Base-by-base conservation (phyloP, 176 grass and related monocot genomes). In the Aegilops umbellulata region DNA sequence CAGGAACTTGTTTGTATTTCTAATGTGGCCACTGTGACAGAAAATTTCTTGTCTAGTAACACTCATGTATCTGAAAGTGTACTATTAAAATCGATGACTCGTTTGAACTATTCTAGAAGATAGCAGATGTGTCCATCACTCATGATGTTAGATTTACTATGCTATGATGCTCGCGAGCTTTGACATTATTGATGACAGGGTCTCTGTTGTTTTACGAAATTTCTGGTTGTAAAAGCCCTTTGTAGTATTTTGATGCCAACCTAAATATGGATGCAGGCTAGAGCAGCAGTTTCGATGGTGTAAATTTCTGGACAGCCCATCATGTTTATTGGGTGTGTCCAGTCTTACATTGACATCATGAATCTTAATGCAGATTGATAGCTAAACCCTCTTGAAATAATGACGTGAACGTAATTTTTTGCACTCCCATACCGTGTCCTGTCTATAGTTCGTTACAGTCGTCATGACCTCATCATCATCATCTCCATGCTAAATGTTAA, bases 101-200 rank as follows among this genome's bases (percentile, higher is more conserved):
- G 19, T 49, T 51, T 51, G 10, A 32, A 65, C 69, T 31, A 32
- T 84, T 84, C 49, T 75, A 90, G 75, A 92, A 91, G 87, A 85
- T 92, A 82, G 69, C 74, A 31, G 86, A 91, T 25, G n/a, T 92
- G 8, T 87, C 86, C 12, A 68, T 60, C 39, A 58, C 78, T 69
- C 63, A 70, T 57, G 84, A 83, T 83, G 88, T 60, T 83, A 95
- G 86, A 85, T 86, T 80, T 84, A 89, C 69, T 84, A 86, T 75
- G 91, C 79, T 41, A 96, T 86, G n/a, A 58, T 91, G 77, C 82
- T 92, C 30, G 89, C 85, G 11, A 91, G 87, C 46, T 93, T 91
- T 67, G 82, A 79, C 27, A 90, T 78, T 17, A 84, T 84, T 69
- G 85, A 92, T 79, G 82, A 92, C 49, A 92, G 88, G 85, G 85